These are phyloP conservation scores for Lentithecium fluviatile DNA, from an alignment of 495 filamentous ascomycete species.

Conservation along the genomic window DNA sequence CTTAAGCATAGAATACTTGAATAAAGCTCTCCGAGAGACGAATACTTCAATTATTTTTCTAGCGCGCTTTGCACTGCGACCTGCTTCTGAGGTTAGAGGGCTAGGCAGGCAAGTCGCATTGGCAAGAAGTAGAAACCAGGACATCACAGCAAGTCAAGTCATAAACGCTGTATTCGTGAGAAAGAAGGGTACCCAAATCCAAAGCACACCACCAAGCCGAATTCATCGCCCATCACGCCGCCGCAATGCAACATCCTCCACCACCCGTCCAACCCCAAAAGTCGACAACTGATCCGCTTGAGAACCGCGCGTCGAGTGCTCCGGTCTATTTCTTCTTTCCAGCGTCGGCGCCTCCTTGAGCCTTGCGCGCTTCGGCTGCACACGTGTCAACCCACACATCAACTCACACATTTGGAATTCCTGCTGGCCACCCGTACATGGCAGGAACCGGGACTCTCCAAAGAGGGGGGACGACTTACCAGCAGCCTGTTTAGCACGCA, in stretches of 20 bases:
- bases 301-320: not conserved
- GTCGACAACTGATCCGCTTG: not conserved
- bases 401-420: not conserved
- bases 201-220: not conserved
- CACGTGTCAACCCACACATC: conserved; percentile 20
- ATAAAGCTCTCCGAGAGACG: conserved; percentile 29
- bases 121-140: not conserved
- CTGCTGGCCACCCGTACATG: not conserved
- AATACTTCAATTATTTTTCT: conserved; percentile 1
- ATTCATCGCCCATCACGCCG: not conserved
- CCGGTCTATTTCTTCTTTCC: conserved; percentile 20
- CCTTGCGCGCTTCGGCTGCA: conserved; percentile 30
- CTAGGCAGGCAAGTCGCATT: not conserved
- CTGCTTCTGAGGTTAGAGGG: not conserved
- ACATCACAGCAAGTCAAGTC: conserved; percentile 11
- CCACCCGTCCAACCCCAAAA: not conserved
- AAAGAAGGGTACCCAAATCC: too few relatives aligned
- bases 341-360: conserved; percentile 23
- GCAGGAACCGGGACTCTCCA: not conserved
- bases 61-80: not conserved
- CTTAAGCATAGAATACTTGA: conserved; percentile 29
- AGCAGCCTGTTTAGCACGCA: conserved; percentile 85
- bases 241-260: not conserved
- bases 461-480: conserved; percentile 53
- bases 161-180: not conserved